Base-by-base conservation (phyloP, 2,329 filamentous ascomycete species). In the Hymenotorrendiella dingleyae region DNA sequence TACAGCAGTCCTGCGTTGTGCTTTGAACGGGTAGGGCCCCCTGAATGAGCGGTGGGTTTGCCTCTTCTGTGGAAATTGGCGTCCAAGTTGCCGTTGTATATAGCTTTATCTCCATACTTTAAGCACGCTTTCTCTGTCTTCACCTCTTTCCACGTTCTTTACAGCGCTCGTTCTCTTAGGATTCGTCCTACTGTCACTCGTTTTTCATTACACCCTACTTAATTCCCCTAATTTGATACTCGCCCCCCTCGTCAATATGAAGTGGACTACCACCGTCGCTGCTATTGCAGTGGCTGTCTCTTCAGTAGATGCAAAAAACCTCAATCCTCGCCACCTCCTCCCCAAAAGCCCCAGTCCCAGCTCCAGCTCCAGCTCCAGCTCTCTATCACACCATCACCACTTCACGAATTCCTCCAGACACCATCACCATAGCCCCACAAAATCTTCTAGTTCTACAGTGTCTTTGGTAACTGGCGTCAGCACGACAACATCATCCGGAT, bases 261-360 rank as follows among this genome's bases (percentile, higher is more conserved):
- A 48, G 29, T 44, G 50, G 33, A 44, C 39, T 5, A 42, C 33
- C 6, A 30, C 47, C 21, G 36, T 50, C 40, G 48, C 50, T 35
- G 45, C 47, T 29, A 22, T 54, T 12, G 29, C 49, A 12, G 45
- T 48, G 10, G 19, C 37, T 16, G 33, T 32, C 26, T 36, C 43
- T 12, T 53, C 50, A 14, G 52, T 43, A 5, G 8, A 51, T 7
- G 59, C 58, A 4, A 53, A 61, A 43, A 59, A 62, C 34, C 54
- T 64, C 11, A n/a, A n/a, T n/a, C n/a, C n/a, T n/a, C n/a, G n/a
- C n/a, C n/a, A n/a, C n/a, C n/a, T n/a, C n/a, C n/a, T n/a, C n/a
- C n/a, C n/a, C n/a, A n/a, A n/a, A n/a, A n/a, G n/a, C n/a, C n/a
- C n/a, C n/a, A n/a, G n/a, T n/a, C n/a, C n/a, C n/a, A n/a, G n/a